Base-by-base conservation (phyloP, 1,284 basidiomycete genomes). In the Apiotrichum gracile region DNA sequence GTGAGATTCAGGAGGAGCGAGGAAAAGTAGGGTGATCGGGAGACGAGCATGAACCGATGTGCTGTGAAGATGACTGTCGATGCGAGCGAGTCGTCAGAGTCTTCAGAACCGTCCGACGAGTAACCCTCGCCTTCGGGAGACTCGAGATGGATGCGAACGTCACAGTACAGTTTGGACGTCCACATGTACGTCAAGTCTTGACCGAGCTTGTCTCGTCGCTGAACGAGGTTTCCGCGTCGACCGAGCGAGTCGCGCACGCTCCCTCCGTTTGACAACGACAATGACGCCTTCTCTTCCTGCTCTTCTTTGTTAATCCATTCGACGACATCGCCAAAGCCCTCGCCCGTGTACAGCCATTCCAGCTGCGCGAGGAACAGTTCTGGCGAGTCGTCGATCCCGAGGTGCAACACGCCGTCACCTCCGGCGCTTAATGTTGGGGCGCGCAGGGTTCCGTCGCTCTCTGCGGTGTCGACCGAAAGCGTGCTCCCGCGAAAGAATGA, bases 101-200 rank as follows among this genome's bases (percentile, higher is more conserved):
- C 63, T 47, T 66, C 65, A 1, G 67, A 68, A 40, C 61, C 60
- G 35, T 68, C 59, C 13, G 61, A 55, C 10, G 39, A 29, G 47
- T 58, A 49, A 40, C 40, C 51, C 49, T 50, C 2, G 77, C 76
- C 16, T 78, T 79, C 12, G 79, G 57, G 57, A 1, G 57, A 21
- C 44, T 80, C 80, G 37, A 92, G 82, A 1, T 85, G 80, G 55
- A 97, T 85, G 49, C 85, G 82, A 17, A 92, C 83, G 72, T 97
- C 92, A 2, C 88, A 88, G 73, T 92, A 97, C 14, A 97, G 82
- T 51, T 91, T 84, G 17, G 87, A 89, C 26, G 91, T 78, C 92
- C 92, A 96, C 90, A 93, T 93, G 78, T 87, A 96, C 26, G 93
- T 88, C 31, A 96, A 79, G 70, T 96, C 92, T 72, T 91, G 87